Conservation (phyloP, 768 basidiomycete genomes). For the Mycena sanguinolenta region DNA sequence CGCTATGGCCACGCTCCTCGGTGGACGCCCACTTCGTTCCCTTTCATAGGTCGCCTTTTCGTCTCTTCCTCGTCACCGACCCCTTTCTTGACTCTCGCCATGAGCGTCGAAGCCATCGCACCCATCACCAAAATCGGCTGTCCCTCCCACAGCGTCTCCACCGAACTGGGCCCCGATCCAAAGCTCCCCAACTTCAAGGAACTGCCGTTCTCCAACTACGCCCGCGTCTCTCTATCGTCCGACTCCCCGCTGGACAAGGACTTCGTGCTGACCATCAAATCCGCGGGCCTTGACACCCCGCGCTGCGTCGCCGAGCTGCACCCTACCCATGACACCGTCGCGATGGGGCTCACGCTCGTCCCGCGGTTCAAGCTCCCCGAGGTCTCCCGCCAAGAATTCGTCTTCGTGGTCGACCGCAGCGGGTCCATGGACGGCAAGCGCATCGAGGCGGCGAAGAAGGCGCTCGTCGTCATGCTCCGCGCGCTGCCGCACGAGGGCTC, state of each 20-base stretch:
- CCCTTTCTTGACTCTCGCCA: conserved; percentile 21
- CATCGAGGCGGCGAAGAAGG: conserved; percentile 53
- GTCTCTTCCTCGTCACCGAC: conserved; percentile 7
- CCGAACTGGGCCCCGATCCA: conserved; percentile 35
- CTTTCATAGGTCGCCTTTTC: background rate
- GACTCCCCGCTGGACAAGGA: conserved; percentile 47
- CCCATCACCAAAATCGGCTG: conserved; percentile 33
- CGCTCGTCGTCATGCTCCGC: conserved; percentile 55
- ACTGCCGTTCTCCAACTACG: conserved; percentile 33
- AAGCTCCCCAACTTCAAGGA: conserved; percentile 33
- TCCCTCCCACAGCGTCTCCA: conserved; percentile 34
- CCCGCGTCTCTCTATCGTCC: conserved; percentile 20
- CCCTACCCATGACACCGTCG: conserved; percentile 41
- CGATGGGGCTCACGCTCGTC: conserved; percentile 57
- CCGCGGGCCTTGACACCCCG: conserved; percentile 55
- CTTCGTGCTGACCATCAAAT: conserved; percentile 56
- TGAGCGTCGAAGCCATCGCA: conserved; percentile 29
- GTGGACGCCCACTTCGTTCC: background rate
- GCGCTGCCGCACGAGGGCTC: conserved; percentile 52
- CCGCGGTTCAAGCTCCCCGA: conserved; percentile 56
- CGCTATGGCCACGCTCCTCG: conserved; percentile 30
- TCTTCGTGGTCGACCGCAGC: conserved; percentile 62
- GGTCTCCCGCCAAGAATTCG: conserved; percentile 55
- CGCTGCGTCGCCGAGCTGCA: conserved; percentile 56
- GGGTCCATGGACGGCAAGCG: conserved; percentile 52